Evolutionary conservation across 805 yeast genomes (phyloP).

Genomic region (Yamadazyma laniorum): DNA sequence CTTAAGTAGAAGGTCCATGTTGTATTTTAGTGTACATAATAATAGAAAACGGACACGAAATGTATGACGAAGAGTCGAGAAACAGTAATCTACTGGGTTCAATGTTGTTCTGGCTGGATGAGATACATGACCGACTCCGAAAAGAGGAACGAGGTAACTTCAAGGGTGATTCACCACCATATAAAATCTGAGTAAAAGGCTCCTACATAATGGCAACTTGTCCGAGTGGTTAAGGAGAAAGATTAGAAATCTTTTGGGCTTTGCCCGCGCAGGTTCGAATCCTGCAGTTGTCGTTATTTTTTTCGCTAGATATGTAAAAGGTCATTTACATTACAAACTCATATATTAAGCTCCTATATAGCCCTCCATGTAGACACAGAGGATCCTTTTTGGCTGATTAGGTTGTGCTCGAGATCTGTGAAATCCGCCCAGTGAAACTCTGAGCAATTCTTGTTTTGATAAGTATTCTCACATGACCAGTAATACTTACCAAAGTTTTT

Average conservation of each 20-base stretch:
- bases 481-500: conserved; percentile 54
- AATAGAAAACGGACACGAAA: too few relatives aligned
- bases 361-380: conserved; percentile 45
- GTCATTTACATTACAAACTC: too few relatives aligned
- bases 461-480: conserved; percentile 60
- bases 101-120: too few relatives aligned
- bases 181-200: too few relatives aligned
- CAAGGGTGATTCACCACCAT: too few relatives aligned
- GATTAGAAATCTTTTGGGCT: conserved; percentile 50
- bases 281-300: conserved; percentile 46
- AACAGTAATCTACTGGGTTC: too few relatives aligned
- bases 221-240: conserved; percentile 51
- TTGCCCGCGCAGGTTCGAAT: conserved; percentile 52
- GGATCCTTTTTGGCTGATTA: conserved; percentile 29
- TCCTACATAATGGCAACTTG: conserved; percentile 38
- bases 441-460: conserved; percentile 45
- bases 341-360: too few relatives aligned
- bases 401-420: conserved; percentile 23
- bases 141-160: too few relatives aligned
- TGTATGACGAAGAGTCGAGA: too few relatives aligned
- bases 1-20: neutral
- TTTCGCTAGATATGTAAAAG: too few relatives aligned
- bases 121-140: too few relatives aligned
- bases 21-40: conserved; percentile 7
- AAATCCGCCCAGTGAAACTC: conserved; percentile 54